Evolutionary conservation across 2,329 filamentous ascomycete species (phyloP).

Genomic region (Nothomitra cinnamomea): DNA sequence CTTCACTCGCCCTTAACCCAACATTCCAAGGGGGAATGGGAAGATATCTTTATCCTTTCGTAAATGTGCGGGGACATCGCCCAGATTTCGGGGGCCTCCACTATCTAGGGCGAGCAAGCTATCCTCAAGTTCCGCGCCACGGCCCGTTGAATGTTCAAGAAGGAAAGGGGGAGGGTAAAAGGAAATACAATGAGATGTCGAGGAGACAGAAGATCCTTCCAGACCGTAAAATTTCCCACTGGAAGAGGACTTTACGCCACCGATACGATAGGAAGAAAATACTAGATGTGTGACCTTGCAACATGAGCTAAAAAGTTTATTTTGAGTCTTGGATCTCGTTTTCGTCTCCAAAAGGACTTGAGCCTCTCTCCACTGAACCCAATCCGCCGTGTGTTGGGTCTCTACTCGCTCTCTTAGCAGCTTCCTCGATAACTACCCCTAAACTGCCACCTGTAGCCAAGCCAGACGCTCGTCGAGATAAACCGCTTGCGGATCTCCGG

Average conservation of each 20-base stretch:
- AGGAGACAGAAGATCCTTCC: too few species aligned
- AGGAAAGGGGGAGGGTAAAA: too few species aligned
- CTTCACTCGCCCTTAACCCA: too few species aligned
- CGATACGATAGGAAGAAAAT: not conserved
- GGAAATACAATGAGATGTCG: too few species aligned
- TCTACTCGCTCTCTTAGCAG: not conserved
- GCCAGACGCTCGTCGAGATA: not conserved
- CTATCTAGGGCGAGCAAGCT: too few species aligned
- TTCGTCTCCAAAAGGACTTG: constrained; percentile 5
- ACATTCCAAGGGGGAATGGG: too few species aligned
- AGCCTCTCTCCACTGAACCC: not conserved
- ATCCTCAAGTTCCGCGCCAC: too few species aligned
- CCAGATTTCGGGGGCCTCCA: too few species aligned
- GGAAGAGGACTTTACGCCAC: not conserved
- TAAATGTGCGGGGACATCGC: too few species aligned
- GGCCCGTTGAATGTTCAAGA: too few species aligned
- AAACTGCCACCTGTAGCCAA: not conserved
- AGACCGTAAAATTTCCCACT: too few species aligned
- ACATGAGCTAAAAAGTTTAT: not conserved
- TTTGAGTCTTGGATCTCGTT: not conserved
- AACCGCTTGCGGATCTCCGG: not conserved
- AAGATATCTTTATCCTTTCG: too few species aligned
- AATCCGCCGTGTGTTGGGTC: not conserved
- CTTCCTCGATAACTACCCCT: constrained; percentile 4
- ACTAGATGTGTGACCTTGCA: not conserved